phyloP scores from a whole-genome alignment of 768 basidiomycete species.

The Podaxis sp. region DNA sequence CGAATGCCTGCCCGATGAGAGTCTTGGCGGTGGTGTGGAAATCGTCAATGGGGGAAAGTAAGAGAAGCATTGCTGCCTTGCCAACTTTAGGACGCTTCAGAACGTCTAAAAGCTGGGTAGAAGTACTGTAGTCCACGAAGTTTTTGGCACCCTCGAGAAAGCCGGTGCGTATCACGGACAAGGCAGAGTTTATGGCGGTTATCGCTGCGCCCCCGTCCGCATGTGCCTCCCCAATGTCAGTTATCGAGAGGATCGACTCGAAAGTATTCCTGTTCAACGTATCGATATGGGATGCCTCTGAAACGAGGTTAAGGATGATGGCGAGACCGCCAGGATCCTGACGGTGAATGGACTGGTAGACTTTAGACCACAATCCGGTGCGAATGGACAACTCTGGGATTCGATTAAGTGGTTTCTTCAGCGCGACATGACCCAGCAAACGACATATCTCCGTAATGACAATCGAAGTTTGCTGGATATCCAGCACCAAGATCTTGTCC shows the following conservation, averaged over 20 bases:
- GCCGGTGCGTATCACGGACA: constrained; percentile 57
- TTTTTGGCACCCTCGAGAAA: constrained; percentile 63
- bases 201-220: constrained; percentile 34
- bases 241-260: constrained; percentile 17
- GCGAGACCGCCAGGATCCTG: constrained; percentile 60
- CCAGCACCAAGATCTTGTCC: constrained; percentile 29
- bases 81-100: constrained; percentile 57
- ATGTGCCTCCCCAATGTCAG: constrained; percentile 27
- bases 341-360: constrained; percentile 59
- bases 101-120: constrained; percentile 51
- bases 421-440: constrained; percentile 26
- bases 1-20: constrained; percentile 82
- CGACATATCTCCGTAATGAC: constrained; percentile 33
- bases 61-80: constrained; percentile 59
- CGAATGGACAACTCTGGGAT: constrained; percentile 44
- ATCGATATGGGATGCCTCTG: constrained; percentile 68
- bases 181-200: constrained; percentile 58
- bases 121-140: constrained; percentile 62
- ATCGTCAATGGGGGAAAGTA: constrained; percentile 80
- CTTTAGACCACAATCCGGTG: constrained; percentile 65
- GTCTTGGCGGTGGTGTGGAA: constrained; percentile 76
- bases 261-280: constrained; percentile 55
- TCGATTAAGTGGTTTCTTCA: constrained; percentile 16
- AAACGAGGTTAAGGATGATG: constrained; percentile 55
- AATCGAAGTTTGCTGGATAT: constrained; percentile 30